Conservation (phyloP, 2,329 filamentous ascomycete species). For the Myriosclerotinia curreyana region DNA sequence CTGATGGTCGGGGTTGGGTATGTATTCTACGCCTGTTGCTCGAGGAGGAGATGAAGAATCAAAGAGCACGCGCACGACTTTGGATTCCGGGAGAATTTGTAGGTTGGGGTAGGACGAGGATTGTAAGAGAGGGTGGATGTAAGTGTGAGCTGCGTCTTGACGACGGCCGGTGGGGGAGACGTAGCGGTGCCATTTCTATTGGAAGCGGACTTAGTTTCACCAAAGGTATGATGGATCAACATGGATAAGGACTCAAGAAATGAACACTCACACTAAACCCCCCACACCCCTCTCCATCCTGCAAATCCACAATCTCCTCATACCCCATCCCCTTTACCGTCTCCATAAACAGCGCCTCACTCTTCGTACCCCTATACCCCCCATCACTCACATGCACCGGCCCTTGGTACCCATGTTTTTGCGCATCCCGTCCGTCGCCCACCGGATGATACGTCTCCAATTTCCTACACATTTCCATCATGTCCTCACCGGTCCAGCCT, state of each 20-base stretch:
- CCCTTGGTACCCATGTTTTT: slow-evolving; percentile 52
- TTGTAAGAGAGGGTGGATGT: slow-evolving; percentile 52
- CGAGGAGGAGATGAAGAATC: slow-evolving; percentile 46
- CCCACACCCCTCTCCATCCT: slow-evolving; percentile 47
- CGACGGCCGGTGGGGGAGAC: slow-evolving; percentile 51
- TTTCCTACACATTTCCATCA: slow-evolving; percentile 54
- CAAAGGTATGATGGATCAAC: too few species aligned
- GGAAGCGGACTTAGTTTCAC: neutral
- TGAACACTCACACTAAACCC: slow-evolving; percentile 36
- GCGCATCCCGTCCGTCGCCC: slow-evolving; percentile 27
- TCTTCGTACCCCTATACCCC: slow-evolving; percentile 44
- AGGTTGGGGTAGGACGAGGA: slow-evolving; percentile 54
- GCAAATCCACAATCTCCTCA: slow-evolving; percentile 51
- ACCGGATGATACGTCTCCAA: slow-evolving; percentile 51
- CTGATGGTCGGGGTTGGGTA: slow-evolving; percentile 47
- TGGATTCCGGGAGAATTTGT: slow-evolving; percentile 55
- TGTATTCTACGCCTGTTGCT: slow-evolving; percentile 59
- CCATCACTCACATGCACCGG: slow-evolving; percentile 55
- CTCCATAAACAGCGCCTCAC: slow-evolving; percentile 50
- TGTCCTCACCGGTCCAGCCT: slow-evolving; percentile 52
- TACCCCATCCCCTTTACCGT: slow-evolving; percentile 49
- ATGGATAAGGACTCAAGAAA: too few species aligned
- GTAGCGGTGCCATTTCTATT: slow-evolving; percentile 48
- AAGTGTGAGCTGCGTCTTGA: slow-evolving; percentile 56
- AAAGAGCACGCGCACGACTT: slow-evolving; percentile 55